phyloP scores from a whole-genome alignment of 352 stramenopile genomes.

The Globisporangium paroecandrum region DNA sequence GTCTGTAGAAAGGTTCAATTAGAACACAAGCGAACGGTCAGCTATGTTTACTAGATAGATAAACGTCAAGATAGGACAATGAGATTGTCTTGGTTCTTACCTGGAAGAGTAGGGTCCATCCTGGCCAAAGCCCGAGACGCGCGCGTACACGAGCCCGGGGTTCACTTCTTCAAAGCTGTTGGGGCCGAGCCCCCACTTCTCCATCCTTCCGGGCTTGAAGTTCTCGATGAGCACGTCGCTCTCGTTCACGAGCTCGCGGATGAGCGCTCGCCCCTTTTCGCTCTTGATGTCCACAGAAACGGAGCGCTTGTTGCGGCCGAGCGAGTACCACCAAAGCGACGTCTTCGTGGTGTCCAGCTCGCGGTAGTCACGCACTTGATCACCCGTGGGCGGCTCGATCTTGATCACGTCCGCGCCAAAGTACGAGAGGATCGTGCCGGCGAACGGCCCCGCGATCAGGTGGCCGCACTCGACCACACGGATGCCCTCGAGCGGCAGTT shows the following conservation, averaged over 20 bases:
- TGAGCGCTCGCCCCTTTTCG: constrained; percentile 50
- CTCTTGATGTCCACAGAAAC: constrained; percentile 82
- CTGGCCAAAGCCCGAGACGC: constrained; percentile 83
- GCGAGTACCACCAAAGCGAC: constrained; percentile 87
- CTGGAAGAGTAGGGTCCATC: constrained; percentile 73
- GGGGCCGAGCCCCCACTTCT: constrained; percentile 80
- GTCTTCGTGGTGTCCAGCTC: constrained; percentile 69
- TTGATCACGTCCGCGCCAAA: constrained; percentile 91
- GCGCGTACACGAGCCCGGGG: constrained; percentile 79
- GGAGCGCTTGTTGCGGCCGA: constrained; percentile 86
- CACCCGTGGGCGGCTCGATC: constrained; percentile 80
- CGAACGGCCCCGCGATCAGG: constrained; percentile 78
- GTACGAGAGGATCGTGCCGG: constrained; percentile 83
- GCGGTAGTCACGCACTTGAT: constrained; percentile 81
- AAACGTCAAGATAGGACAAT: not conserved
- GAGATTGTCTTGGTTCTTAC: constrained; percentile 11
- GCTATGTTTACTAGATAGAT: not conserved
- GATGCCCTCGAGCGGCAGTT: constrained; percentile 62
- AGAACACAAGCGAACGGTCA: not conserved
- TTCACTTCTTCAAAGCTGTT: constrained; percentile 72
- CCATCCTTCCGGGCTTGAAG: constrained; percentile 85
- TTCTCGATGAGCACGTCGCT: constrained; percentile 89
- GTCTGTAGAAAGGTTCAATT: constrained; percentile 21
- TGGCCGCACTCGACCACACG: constrained; percentile 80
- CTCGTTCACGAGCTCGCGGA: constrained; percentile 66